Percentiles rank a stretch among this genome's conserved stretches.
Conservation (phyloP, 257 asterid species). For the Primulina huaijiensis region DNA sequence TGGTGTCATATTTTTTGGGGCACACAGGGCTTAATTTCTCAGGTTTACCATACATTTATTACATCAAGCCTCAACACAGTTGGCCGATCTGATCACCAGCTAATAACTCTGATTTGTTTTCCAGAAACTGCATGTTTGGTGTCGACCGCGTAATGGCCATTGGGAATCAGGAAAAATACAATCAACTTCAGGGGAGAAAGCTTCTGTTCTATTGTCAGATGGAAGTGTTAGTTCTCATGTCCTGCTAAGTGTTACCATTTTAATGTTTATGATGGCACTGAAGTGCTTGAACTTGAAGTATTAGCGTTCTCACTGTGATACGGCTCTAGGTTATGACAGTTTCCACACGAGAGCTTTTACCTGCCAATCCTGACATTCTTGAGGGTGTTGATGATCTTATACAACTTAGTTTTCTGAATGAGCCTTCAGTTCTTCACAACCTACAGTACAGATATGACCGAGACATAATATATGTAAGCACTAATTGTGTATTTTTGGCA, state of each 20-base stretch:
- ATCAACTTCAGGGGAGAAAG: conserved; percentile 73
- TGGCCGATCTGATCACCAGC: conserved; percentile 16
- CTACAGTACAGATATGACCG: conserved; percentile 62
- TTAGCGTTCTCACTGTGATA: conserved; percentile 26
- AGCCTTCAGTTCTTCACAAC: conserved; percentile 92
- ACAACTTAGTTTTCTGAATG: conserved; percentile 83
- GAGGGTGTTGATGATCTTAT: conserved; percentile 87
- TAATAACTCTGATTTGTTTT: conserved; percentile 26
- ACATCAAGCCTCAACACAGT: not conserved
- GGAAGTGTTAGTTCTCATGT: conserved; percentile 58
- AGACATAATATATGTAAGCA: conserved; percentile 71
- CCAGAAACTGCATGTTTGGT: conserved; percentile 85
- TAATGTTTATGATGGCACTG: conserved; percentile 21
- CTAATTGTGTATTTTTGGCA: conserved; percentile 17
- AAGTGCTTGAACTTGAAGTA: conserved; percentile 2
- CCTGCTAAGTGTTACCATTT: conserved; percentile 12
- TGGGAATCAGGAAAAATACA: conserved; percentile 80
- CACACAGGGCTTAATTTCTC: conserved; percentile 11
- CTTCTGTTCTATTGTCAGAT: conserved; percentile 55
- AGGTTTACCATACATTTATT: conserved; percentile 5
- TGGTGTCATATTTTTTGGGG: conserved; percentile 15
- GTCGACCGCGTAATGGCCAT: conserved; percentile 44
- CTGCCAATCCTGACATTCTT: conserved; percentile 90
- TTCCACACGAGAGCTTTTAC: conserved; percentile 54
- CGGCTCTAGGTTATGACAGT: conserved; percentile 57